Conservation (phyloP, 345 rosid genomes). For the thale cress (Arabidopsis thaliana) region TAIR10.1 NC_003076.8:4851001-4851500, state of each 20-base stretch:
- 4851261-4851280: conserved; percentile 67
- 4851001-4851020: conserved; percentile 65
- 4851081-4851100: conserved; percentile 64
- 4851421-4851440: conserved; percentile 68
- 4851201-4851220: conserved; percentile 52
- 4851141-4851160: conserved; percentile 61
- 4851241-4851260: conserved; percentile 74
- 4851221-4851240: conserved; percentile 64
- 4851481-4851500: conserved; percentile 48
- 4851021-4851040: conserved; percentile 74
- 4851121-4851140: conserved; percentile 60
- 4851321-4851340: conserved; percentile 61
- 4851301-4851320: conserved; percentile 33
- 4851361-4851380: conserved; percentile 84
- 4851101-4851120: conserved; percentile 59
- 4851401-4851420: conserved; percentile 68
- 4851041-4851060: conserved; percentile 63
- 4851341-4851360: conserved; percentile 69
- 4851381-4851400: conserved; percentile 66
- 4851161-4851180: conserved; percentile 56
- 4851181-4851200: conserved; percentile 37
- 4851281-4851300: conserved; percentile 53
- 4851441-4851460: conserved; percentile 55
- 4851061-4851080: conserved; percentile 71
- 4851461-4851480: conserved; percentile 56